Evolutionary conservation across 2,329 filamentous ascomycete genomes (phyloP), one percentile per base, ranked within the genome.

Genomic region (Trichoderma sp.): DNA sequence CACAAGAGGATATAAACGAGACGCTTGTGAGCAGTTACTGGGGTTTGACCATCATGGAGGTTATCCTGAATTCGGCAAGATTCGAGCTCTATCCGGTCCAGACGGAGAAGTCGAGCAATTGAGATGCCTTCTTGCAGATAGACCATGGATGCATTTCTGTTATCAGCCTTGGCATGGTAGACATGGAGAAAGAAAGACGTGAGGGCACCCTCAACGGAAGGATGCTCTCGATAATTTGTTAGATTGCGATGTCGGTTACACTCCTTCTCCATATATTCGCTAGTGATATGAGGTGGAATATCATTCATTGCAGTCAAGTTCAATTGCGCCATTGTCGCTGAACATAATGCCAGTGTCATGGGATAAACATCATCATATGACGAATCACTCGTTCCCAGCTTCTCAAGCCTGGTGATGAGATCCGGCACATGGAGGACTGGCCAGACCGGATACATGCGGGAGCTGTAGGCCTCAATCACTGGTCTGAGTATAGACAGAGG

Each of bases 171-270:
- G 24, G 74, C 74, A 27, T 75, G 67, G 14, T 75, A 75, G 16
- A 75, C 74, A 66, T 75, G 74, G 16, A 75, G 74, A 27, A 75
- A 75, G 45, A 75, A 75, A 7, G 74, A 75, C 6, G 74, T 65
- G 14, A 75, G 65, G n/a, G 62, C 74, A 1, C 66, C 66, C 16
- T 75, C 60, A 12, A 75, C 27, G 2, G 74, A 75, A 31, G 74
- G 74, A 24, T 75, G 45, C 21, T 75, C 66, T 45, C 74, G 59
- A 16, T 75, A 75, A 11, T 66, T 75, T 33, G n/a, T 60, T 9
- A 75, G 53, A 6, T 18, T 41, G 29, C 74, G 74, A 38, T 45
- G 35, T 6, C 53, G 66, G 11, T 38, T 75, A 6, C 74, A 75
- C 33, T 75, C 60, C 16, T 66, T 67, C 29, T 75, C 74, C 74